Evolutionary conservation across 192 early-diverging fungal species (phyloP).

Genomic region (Coemansia sp.): DNA sequence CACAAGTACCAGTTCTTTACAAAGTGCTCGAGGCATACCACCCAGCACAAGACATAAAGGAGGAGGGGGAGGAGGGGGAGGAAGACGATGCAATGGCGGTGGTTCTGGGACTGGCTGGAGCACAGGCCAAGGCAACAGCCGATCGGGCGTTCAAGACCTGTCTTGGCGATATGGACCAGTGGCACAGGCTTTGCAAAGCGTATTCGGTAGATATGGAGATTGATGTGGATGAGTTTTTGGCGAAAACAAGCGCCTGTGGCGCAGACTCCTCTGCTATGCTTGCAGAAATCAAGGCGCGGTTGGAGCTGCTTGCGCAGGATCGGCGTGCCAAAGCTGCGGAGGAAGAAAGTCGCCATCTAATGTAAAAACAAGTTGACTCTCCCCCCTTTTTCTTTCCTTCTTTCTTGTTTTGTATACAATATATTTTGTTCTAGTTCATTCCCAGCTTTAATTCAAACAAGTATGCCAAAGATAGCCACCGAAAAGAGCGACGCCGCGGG

Average conservation of each 20-base stretch:
- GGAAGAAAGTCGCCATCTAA: neutral
- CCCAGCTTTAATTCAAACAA: neutral
- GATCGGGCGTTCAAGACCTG: neutral
- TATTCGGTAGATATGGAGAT: neutral
- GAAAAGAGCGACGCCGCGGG: neutral
- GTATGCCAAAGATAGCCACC: neutral
- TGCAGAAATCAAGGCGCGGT: neutral
- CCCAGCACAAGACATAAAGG: neutral
- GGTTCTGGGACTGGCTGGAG: neutral
- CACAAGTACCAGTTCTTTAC: neutral
- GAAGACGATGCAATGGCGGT: neutral
- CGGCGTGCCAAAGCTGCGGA: neutral
- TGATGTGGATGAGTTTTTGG: neutral
- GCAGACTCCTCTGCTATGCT: neutral
- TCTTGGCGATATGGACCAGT: neutral
- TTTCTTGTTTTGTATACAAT: neutral
- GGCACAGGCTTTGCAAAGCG: neutral
- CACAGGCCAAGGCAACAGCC: neutral
- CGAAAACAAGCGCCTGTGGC: neutral
- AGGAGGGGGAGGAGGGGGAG: neutral
- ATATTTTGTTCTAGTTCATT: neutral
- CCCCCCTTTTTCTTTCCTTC: neutral
- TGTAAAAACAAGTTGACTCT: neutral
- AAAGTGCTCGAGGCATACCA: neutral
- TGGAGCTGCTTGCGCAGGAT: neutral